Base-by-base conservation (phyloP, 805 yeast genomes). In the Monosporozyma unispora region DNA sequence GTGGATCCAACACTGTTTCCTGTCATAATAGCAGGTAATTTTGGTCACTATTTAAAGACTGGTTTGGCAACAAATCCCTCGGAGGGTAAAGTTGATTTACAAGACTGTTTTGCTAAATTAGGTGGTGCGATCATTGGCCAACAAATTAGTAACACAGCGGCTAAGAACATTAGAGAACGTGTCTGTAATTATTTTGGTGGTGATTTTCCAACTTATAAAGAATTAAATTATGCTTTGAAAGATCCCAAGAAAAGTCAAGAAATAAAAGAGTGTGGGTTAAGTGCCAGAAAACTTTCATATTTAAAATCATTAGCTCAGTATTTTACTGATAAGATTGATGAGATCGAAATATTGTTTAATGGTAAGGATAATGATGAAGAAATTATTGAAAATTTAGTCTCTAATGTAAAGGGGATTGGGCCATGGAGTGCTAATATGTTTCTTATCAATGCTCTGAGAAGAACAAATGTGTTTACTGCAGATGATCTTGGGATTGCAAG, bases 341-440 rank as follows among this genome's bases (percentile, higher is more conserved):
- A 70, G 0, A 60, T 69, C 1, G 57, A 61, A 1, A 66, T 65
- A 1, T 67, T 75, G 46, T 75, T 81, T 52, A 40, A 51, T 2
- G 50, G 54, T 3, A 50, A 48, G 0, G 67, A 67, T 31, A 52
- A 70, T 3, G 72, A 76, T 44, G 76, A 76, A 2, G 79, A 70
- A 21, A 66, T 84, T 14, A 59, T 75, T 1, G 71, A 71, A 18
- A 76, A 74, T 50, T 64, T 83, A 48, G 74, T 76, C 0, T 62
- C 62, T 23, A 57, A 60, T 48, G 69, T 84, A 53, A 84, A 84
- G 58, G 95, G 95, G 0, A 76, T 86, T 16, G 95, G 93, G 0
- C 74, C 75, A 1, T 90, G 98, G 98, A 79, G 89, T 4, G 90
- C 93, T 0, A 84, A 84, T 48, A 90, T 90, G 96, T 90, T 88